Base-by-base conservation (phyloP, 371 early-diverging fungal species). In the Mortierella sp. region DNA sequence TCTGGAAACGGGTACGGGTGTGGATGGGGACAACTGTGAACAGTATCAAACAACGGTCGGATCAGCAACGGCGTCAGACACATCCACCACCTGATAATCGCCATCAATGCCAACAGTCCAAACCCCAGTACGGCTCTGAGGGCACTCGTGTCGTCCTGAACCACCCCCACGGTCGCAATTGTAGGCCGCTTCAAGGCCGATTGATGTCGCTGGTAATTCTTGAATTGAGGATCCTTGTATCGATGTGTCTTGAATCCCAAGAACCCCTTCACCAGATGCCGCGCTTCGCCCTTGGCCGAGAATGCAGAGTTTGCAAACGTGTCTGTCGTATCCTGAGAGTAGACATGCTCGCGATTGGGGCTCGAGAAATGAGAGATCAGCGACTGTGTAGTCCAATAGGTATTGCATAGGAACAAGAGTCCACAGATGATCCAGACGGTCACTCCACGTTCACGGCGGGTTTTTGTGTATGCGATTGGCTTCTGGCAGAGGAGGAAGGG, bases 1-100 rank as follows among this genome's bases (percentile, higher is more conserved):
- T 84, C 78, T 2, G 85, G 85, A 16, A 75, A 84, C 3, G 85
- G 85, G 50, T 84, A 84, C 8, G 81, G 85, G 59, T 84, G 85
- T 21, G 59, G 61, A 34, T 84, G 81, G 8, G 85, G 85, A 73
- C 85, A 84, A 44, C 78, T 76, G 44, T 84, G 85, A 26, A 84
- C 80, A 11, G 85, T 84, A 55, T 84, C 85, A 55, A 84, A 84
- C 57, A 84, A 51, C 3, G 81, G 64, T 4, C 75, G 71, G n/a
- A 71, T 24, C 64, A 84, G 26, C 34, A 84, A 72, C 11, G 85
- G 85, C 0, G 73, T 74, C 67, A 84, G 55, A 51, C 77, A 84
- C 19, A 84, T 34, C 75, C 81, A 75, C 77, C 85, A 80, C 34
- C 85, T 78, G 14, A 84, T 64, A 16, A 81, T 81, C 19, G 85